Conservation (phyloP, 331 rosid genomes). For the Quercus tomentella region DNA sequence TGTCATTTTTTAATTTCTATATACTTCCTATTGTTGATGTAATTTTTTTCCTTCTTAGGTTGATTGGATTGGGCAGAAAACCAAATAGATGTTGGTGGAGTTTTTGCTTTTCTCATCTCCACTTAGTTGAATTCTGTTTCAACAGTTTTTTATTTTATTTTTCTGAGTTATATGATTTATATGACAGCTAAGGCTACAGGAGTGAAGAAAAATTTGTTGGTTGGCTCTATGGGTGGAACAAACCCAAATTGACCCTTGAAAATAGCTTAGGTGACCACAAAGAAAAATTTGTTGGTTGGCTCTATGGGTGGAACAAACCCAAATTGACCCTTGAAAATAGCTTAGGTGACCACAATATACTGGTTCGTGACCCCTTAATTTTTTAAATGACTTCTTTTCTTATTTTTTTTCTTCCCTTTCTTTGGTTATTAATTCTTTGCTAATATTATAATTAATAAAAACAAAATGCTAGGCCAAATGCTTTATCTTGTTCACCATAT, state of each 20-base stretch:
- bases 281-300: too few species aligned
- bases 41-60: slow-evolving; percentile 39
- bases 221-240: too few species aligned
- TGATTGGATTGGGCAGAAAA: slow-evolving; percentile 96
- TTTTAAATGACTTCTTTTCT: background rate
- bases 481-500: too few species aligned
- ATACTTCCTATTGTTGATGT: slow-evolving; percentile 6
- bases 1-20: background rate
- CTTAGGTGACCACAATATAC: slow-evolving; percentile 74
- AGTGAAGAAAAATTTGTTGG: slow-evolving; percentile 49
- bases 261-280: slow-evolving; percentile 40
- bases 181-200: slow-evolving; percentile 80
- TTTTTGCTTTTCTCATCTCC: too few species aligned
- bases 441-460: slow-evolving; percentile 22
- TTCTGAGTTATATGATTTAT: slow-evolving; percentile 5
- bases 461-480: too few species aligned
- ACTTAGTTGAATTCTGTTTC: too few species aligned
- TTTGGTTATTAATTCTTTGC: background rate
- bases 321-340: slow-evolving; percentile 65
- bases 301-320: slow-evolving; percentile 88
- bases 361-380: slow-evolving; percentile 46
- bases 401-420: background rate
- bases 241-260: too few species aligned
- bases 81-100: slow-evolving; percentile 83
- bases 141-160: background rate